Conservation (phyloP, 129 eudicot genomes). For the carrot (Daucus carota) region DH1_v3.0 NC_030383.2:6781501-6782000, state of each 20-base stretch:
- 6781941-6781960: no score
- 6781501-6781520: neutral
- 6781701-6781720: neutral
- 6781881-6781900: neutral
- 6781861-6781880: neutral
- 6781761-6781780: neutral
- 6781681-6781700: neutral
- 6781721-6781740: neutral
- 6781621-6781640: neutral
- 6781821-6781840: slow-evolving; percentile 2
- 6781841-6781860: neutral
- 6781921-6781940: no score
- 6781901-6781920: no score
- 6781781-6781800: neutral
- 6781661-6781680: neutral
- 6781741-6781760: slow-evolving; percentile 1
- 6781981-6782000: no score
- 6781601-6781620: neutral
- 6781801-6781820: neutral
- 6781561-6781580: neutral
- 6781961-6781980: no score
- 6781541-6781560: no score
- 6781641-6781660: neutral
- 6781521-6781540: neutral
- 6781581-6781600: neutral